phyloP scores from a whole-genome alignment of 805 yeast genomes.

The Metschnikowia kofuensis region DNA sequence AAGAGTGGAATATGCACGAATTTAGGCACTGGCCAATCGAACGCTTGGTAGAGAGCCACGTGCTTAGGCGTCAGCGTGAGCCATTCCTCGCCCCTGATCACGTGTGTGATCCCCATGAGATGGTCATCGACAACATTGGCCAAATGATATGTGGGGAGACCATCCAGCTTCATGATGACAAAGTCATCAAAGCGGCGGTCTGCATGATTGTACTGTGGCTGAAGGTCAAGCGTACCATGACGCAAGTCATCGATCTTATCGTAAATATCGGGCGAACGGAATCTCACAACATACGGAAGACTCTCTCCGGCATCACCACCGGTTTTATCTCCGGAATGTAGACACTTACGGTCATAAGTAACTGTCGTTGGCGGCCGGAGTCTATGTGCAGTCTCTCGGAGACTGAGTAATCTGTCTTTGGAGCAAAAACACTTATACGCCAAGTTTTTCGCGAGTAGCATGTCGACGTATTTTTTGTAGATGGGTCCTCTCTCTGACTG shows the following conservation, averaged over 20 bases:
- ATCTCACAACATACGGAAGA: constrained; percentile 56
- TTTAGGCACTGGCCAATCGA: constrained; percentile 80
- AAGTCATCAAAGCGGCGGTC: constrained; percentile 88
- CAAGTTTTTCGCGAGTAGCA: constrained; percentile 56
- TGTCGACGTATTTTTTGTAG: constrained; percentile 58
- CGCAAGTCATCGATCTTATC: constrained; percentile 68
- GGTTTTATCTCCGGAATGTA: constrained; percentile 34
- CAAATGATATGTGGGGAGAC: constrained; percentile 92
- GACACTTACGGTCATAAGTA: constrained; percentile 85
- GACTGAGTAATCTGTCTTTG: constrained; percentile 64
- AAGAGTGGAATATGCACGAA: constrained; percentile 89
- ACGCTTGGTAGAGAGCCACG: constrained; percentile 77
- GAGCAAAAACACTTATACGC: constrained; percentile 90
- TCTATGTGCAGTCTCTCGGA: constrained; percentile 70
- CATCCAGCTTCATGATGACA: constrained; percentile 87
- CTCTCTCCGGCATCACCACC: constrained; percentile 21
- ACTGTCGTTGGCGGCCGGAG: constrained; percentile 88
- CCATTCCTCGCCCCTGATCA: constrained; percentile 98
- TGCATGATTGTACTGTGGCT: constrained; percentile 67
- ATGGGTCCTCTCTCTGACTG: constrained; percentile 78
- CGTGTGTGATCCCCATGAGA: constrained; percentile 89
- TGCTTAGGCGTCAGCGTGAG: constrained; percentile 94
- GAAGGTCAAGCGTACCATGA: constrained; percentile 74
- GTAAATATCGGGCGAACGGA: constrained; percentile 71
- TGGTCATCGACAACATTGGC: constrained; percentile 97